Evolutionary conservation across 257 asterid genomes (phyloP), one percentile per base, ranked within the genome.

Genomic region (Solanum peruvianum): DNA sequence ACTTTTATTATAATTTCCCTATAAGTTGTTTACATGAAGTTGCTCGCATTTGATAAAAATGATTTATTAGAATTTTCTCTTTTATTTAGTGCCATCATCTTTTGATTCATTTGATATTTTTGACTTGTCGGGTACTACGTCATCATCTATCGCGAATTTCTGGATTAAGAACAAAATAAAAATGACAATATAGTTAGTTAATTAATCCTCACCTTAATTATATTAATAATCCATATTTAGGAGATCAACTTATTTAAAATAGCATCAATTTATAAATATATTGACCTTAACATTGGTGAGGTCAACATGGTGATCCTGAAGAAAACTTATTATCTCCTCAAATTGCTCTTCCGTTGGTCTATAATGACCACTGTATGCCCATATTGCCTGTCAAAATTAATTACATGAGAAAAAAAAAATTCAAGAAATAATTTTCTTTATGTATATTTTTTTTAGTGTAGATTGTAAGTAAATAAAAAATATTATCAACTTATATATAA

Each of bases 291-390:
- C 88, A 77, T 41, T 85, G 44, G 39, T 76, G 56, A 86, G 23
- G 49, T 85, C 86, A n/a, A 78, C 83, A 27, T 69, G 82, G 33
- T 85, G 88, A 25, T 88, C 66, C 83, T 47, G 67, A 35, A 88
- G 86, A 85, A 88, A 88, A 23, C 62, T 60, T 45, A 85, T 47
- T 56, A 88, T n/a, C 67, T 77, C 89, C 60, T 41, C 27, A 23
- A 88, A 37, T 11, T 88, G 77, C 35, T 77, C 90, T 69, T 88
- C 86, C 37, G 88, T 67, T 85, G 88, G 84, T 11, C 37, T 6
- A 49, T 88, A 88, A 85, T 88, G 88, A 35, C 90, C 88, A 86
- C 88, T 86, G 69, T 82, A 70, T 44, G 69, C 64, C 90, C 89
- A 72, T 66, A 85, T 70, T n/a, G 77, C 85, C 87, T 71, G 25